Conservation (phyloP, 257 asterid species). For the Thymus quinquecostatus region DNA sequence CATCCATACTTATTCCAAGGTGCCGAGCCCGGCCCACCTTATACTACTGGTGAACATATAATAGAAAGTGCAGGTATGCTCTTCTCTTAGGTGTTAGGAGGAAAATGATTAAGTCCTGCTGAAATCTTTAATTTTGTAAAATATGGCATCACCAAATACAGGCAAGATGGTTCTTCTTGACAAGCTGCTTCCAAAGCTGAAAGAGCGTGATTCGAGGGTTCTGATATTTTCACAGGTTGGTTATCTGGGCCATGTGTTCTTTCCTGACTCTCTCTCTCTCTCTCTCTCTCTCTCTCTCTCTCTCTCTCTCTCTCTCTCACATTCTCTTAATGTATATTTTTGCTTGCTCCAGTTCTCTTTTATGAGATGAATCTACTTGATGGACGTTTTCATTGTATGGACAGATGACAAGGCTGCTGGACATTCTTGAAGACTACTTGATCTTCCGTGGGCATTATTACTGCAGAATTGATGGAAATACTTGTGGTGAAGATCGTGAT, state of each 20-base stretch:
- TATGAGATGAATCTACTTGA: slow-evolving; percentile 8
- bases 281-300: background rate
- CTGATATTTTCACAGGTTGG: slow-evolving; percentile 94
- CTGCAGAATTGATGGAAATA: slow-evolving; percentile 97
- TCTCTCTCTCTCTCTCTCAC: background rate
- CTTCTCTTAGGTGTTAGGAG: slow-evolving; percentile 19
- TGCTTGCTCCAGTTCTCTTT: background rate
- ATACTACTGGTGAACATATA: slow-evolving; percentile 89
- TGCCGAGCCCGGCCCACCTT: slow-evolving; percentile 99
- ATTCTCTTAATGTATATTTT: slow-evolving; percentile 14
- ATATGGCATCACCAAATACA: slow-evolving; percentile 35
- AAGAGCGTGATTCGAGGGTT: slow-evolving; percentile 99
- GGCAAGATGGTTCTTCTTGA: slow-evolving; percentile 99
- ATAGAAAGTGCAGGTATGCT: slow-evolving; percentile 91
- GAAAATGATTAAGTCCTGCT: slow-evolving; percentile 5
- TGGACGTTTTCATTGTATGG: slow-evolving; percentile 30
- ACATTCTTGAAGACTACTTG: slow-evolving; percentile 96
- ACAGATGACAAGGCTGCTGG: slow-evolving; percentile 99
- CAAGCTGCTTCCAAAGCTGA: slow-evolving; percentile 91
- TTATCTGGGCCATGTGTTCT: background rate
- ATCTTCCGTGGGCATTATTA: slow-evolving; percentile 84
- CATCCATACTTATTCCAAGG: slow-evolving; percentile 99
- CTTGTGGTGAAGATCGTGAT: slow-evolving; percentile 99
- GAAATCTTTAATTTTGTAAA: background rate
- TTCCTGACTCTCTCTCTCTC: background rate